phyloP scores from a whole-genome alignment of 805 yeast genomes.

The Barnettozyma californica region DNA sequence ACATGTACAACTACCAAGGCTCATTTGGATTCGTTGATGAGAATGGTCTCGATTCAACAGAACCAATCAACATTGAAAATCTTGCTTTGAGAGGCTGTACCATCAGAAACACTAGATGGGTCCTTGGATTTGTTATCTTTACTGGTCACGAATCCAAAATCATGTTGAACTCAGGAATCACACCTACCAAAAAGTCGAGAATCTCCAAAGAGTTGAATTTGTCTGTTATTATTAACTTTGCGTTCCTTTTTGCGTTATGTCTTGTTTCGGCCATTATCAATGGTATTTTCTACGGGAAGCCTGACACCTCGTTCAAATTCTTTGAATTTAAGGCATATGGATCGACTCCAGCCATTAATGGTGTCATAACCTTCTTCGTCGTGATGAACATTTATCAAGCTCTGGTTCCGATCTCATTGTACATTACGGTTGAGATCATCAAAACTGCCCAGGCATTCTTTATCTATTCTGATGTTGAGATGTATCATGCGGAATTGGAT shows the following conservation, averaged over 20 bases:
- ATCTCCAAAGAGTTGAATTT: constrained; percentile 69
- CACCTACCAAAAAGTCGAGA: constrained; percentile 72
- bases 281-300: constrained; percentile 53
- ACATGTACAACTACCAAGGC: constrained; percentile 71
- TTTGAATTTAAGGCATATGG: constrained; percentile 69
- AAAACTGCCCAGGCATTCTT: constrained; percentile 78
- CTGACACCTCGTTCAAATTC: constrained; percentile 45
- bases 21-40: constrained; percentile 48
- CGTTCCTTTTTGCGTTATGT: constrained; percentile 58
- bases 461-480: constrained; percentile 66
- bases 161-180: constrained; percentile 72
- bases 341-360: constrained; percentile 58
- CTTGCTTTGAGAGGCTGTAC: constrained; percentile 68
- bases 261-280: constrained; percentile 66
- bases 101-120: constrained; percentile 77
- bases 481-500: constrained; percentile 65
- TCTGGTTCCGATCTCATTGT: constrained; percentile 75
- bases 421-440: constrained; percentile 76
- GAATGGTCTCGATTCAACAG: constrained; percentile 31
- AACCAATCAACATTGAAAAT: constrained; percentile 64
- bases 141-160: constrained; percentile 79
- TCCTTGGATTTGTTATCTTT: constrained; percentile 64
- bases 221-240: constrained; percentile 63
- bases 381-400: constrained; percentile 73
- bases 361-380: constrained; percentile 68